A percentile compares a stretch with the other conserved stretches of the same genome.
Evolutionary conservation across 495 filamentous ascomycete species (phyloP).

Genomic region (Aspergillus haitiensis): DNA sequence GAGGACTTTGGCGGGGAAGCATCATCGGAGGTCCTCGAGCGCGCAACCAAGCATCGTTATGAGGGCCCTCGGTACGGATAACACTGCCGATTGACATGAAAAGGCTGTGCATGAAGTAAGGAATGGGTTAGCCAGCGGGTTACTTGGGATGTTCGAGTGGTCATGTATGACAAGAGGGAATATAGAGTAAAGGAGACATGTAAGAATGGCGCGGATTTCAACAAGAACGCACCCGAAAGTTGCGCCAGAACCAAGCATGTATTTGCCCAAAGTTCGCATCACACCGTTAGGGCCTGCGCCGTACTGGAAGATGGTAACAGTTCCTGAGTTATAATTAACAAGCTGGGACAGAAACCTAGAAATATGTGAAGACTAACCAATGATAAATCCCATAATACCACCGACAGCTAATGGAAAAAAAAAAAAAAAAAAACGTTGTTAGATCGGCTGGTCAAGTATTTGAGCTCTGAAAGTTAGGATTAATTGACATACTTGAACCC

Average conservation of each 20-base stretch:
- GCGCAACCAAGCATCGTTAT: slow-evolving; percentile 51
- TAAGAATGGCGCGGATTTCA: neutral
- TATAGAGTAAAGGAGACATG: neutral
- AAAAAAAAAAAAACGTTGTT: slow-evolving; percentile 17
- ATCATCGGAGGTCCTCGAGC: slow-evolving; percentile 50
- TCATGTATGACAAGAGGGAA: neutral
- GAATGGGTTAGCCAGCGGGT: slow-evolving; percentile 14
- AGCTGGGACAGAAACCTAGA: neutral
- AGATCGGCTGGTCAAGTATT: slow-evolving; percentile 11
- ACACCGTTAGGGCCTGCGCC: slow-evolving; percentile 91
- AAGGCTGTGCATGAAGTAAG: slow-evolving; percentile 59
- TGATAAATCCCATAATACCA: slow-evolving; percentile 95
- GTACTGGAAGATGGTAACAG: slow-evolving; percentile 90
- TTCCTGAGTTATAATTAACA: slow-evolving; percentile 54
- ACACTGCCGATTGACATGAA: slow-evolving; percentile 99
- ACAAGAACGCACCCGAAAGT: slow-evolving; percentile 79
- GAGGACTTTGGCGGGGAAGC: slow-evolving; percentile 44
- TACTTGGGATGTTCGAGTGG: neutral
- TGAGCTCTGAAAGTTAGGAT: neutral
- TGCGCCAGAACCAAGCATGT: slow-evolving; percentile 94
- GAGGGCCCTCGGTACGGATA: slow-evolving; percentile 76
- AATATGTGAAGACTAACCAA: slow-evolving; percentile 58
- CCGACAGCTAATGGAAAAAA: slow-evolving; percentile 72
- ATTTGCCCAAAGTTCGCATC: slow-evolving; percentile 89
- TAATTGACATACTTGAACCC: slow-evolving; percentile 77